phyloP scores from a whole-genome alignment of 768 basidiomycete species.

The Lactarius pseudohatsudake region DNA sequence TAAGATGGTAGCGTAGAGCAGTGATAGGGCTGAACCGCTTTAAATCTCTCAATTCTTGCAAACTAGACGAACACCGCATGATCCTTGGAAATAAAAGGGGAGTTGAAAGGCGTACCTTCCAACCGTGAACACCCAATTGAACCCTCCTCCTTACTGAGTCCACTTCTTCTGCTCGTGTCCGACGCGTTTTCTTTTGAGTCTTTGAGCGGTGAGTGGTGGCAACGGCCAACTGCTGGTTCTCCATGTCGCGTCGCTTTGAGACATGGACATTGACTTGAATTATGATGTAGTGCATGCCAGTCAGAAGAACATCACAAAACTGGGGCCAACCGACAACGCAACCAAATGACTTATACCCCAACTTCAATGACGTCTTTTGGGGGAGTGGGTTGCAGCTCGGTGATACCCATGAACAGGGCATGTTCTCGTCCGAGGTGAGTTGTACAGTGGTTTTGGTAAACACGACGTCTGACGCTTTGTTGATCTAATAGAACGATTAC shows the following conservation, averaged over 20 bases:
- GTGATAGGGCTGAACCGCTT: slow-evolving; percentile 4
- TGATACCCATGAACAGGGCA: neutral
- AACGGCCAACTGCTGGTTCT: neutral
- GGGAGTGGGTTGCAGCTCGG: neutral
- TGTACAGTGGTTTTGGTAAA: neutral
- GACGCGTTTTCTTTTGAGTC: neutral
- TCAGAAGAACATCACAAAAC: slow-evolving; percentile 3
- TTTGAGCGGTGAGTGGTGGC: slow-evolving; percentile 9
- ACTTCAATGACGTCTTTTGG: neutral
- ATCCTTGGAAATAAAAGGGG: slow-evolving; percentile 9
- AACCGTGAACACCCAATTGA: neutral
- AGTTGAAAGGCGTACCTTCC: slow-evolving; percentile 6
- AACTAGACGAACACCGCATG: neutral
- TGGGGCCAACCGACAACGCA: neutral
- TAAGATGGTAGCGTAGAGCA: neutral
- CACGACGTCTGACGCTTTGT: neutral
- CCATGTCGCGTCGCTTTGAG: neutral
- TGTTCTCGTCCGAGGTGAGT: slow-evolving; percentile 10
- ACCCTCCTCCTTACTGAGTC: neutral
- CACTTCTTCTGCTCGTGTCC: neutral
- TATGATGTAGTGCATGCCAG: slow-evolving; percentile 11
- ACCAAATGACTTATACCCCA: neutral
- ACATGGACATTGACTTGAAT: neutral
- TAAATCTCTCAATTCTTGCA: neutral
- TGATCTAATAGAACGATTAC: neutral